Conservation (phyloP, 2,329 filamentous ascomycete species). For the Sphaerulina musiva region DNA sequence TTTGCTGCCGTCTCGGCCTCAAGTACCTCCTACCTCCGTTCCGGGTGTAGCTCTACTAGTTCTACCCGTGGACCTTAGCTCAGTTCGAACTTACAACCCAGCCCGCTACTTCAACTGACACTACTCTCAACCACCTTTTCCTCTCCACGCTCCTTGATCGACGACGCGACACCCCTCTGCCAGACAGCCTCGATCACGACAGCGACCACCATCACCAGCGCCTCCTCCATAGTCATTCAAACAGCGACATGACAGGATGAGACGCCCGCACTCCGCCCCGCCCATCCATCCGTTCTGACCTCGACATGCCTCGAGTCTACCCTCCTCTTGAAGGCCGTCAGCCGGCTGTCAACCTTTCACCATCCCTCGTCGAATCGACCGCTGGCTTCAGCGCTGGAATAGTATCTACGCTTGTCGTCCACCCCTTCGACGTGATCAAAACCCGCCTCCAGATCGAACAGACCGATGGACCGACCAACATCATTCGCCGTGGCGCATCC, state of each 20-base stretch:
- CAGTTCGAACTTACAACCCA: no score
- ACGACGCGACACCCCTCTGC: neutral
- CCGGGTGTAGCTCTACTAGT: no score
- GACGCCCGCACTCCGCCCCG: neutral
- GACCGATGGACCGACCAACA: conserved; percentile 2
- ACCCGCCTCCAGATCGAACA: conserved; percentile 68
- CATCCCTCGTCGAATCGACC: conserved; percentile 76
- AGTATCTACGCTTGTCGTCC: conserved; percentile 76
- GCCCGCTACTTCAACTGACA: no score
- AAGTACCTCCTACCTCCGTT: no score
- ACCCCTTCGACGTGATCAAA: conserved; percentile 94
- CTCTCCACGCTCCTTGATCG: neutral
- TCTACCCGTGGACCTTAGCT: no score
- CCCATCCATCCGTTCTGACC: neutral
- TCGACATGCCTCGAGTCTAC: conserved; percentile 45
- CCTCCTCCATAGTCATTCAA: neutral
- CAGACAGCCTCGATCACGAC: neutral
- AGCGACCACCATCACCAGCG: neutral
- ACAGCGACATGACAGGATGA: conserved; percentile 7
- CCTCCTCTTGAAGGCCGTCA: conserved; percentile 42
- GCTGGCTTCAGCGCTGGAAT: conserved; percentile 86
- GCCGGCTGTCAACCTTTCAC: conserved; percentile 54
- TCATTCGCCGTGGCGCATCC: conserved; percentile 24
- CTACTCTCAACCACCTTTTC: neutral
- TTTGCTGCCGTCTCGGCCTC: no score